Base-by-base conservation (phyloP, 805 yeast genomes). In the Suhomyces faveliae region DNA sequence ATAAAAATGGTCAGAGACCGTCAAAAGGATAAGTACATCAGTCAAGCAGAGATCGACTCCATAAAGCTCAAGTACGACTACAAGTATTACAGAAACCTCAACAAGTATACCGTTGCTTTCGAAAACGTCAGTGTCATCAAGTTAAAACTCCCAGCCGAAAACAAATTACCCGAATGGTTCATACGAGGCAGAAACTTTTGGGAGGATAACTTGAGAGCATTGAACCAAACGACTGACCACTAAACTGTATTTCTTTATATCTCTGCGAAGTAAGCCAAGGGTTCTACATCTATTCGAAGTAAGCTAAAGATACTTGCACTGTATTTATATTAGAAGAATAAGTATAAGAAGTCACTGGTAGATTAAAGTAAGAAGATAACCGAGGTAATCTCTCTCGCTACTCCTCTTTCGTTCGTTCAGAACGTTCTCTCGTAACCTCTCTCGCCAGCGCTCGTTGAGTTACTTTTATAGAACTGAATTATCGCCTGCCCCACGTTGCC, bases 111-210 rank as follows among this genome's bases (percentile, higher is more conserved):
- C 21, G 55, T 59, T 27, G 64, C 60, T 35, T 67, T 60, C 53
- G 70, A 66, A 40, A 67, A 68, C 51, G 71, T 70, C n/a, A 67
- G 70, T 13, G 60, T 62, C 24, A 66, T 78, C 35, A 69, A 67
- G 53, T 59, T 82, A 46, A 70, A 68, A 43, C 72, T 87, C 5
- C 96, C 96, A 0, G 68, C 75, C 7, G 89, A 83, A 43, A 65
- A 72, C 10, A 70, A 76, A 35, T 70, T 89, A n/a, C 96, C 96
- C 0, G 69, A 61, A 1, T 89, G 97, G 97, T 87, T 88, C 56
- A 70, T 70, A 17, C 63, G 68, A 24, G 87, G 86, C 49, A 64
- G 91, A 49, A 78, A 81, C 51, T 59, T 70, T 46, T 87, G 92
- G 95, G 90, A 85, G 54, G 66, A 63, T 10, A 37, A 37, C 17